Evolutionary conservation across 2,329 filamentous ascomycete genomes (phyloP).

Genomic region (Fusarium avenaceum): DNA sequence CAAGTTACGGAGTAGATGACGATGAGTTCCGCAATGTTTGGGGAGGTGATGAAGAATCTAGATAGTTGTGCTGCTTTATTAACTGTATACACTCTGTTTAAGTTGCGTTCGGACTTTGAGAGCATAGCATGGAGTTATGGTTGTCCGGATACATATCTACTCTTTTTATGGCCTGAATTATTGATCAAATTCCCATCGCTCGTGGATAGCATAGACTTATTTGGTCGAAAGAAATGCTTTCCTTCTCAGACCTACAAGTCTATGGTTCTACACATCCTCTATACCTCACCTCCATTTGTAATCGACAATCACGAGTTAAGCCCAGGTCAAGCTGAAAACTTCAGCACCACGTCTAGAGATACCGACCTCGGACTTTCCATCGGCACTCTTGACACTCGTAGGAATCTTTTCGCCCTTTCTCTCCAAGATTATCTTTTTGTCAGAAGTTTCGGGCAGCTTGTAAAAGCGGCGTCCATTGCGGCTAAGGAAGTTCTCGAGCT

Average conservation of each 20-base stretch:
- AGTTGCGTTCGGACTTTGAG: slow-evolving; percentile 20
- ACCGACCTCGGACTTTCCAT: slow-evolving; percentile 59
- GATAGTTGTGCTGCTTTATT: slow-evolving; percentile 33
- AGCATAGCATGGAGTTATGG: slow-evolving; percentile 50
- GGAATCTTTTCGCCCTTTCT: slow-evolving; percentile 59
- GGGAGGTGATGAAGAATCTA: slow-evolving; percentile 50
- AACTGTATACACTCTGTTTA: slow-evolving; percentile 36
- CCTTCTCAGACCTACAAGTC: slow-evolving; percentile 7
- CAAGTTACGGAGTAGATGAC: slow-evolving; percentile 53
- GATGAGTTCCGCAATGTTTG: slow-evolving; percentile 63
- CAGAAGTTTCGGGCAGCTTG: slow-evolving; percentile 51
- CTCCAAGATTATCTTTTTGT: slow-evolving; percentile 55
- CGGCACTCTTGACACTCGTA: slow-evolving; percentile 55
- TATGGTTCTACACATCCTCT: slow-evolving; percentile 6
- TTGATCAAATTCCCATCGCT: not conserved
- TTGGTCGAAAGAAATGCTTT: not conserved
- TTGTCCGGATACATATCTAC: slow-evolving; percentile 35
- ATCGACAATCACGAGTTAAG: slow-evolving; percentile 9
- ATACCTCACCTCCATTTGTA: slow-evolving; percentile 9
- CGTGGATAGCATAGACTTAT: not conserved
- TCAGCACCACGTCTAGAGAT: slow-evolving; percentile 58
- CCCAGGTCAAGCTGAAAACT: slow-evolving; percentile 60
- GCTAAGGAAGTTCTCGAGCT: slow-evolving; percentile 68
- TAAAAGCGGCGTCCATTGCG: slow-evolving; percentile 68
- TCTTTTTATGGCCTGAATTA: not conserved